Conservation (phyloP, 2,329 filamentous ascomycete species). For the Trichoderma pleuroti region DNA sequence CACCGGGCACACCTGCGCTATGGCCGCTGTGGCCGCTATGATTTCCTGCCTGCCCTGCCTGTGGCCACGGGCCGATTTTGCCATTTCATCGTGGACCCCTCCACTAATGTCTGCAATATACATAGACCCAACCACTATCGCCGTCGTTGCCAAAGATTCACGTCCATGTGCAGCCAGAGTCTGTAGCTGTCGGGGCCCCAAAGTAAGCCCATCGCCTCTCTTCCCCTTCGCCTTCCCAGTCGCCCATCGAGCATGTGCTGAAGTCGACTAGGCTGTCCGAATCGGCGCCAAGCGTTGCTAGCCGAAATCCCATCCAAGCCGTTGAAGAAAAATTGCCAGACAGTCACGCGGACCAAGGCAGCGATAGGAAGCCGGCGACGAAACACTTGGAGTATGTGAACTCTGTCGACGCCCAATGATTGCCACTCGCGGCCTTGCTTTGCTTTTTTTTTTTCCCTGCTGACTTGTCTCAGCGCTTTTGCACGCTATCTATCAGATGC, state of each 20-base stretch:
- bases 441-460: constrained; percentile 16
- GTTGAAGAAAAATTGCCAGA: constrained; percentile 28
- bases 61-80: constrained; percentile 5
- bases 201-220: constrained; percentile 2
- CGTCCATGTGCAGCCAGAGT: not conserved
- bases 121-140: constrained; percentile 21
- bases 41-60: not conserved
- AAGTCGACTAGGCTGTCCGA: not conserved
- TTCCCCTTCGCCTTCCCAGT: not conserved
- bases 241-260: not conserved
- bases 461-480: constrained; percentile 29
- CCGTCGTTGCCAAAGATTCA: not conserved
- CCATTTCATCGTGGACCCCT: constrained; percentile 3
- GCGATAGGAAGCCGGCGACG: constrained; percentile 22
- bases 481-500: constrained; percentile 36
- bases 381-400: constrained; percentile 33
- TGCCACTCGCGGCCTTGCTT: not conserved
- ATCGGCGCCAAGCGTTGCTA: constrained; percentile 6
- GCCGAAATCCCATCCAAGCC: not conserved
- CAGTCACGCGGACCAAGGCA: constrained; percentile 22
- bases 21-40: constrained; percentile 5
- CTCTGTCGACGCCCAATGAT: not conserved
- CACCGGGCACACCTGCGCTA: not conserved
- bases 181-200: constrained; percentile 9
- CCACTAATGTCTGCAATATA: constrained; percentile 19